phyloP scores from a whole-genome alignment of 139 green algal genomes.

The Coccomyxa sp. region DNA sequence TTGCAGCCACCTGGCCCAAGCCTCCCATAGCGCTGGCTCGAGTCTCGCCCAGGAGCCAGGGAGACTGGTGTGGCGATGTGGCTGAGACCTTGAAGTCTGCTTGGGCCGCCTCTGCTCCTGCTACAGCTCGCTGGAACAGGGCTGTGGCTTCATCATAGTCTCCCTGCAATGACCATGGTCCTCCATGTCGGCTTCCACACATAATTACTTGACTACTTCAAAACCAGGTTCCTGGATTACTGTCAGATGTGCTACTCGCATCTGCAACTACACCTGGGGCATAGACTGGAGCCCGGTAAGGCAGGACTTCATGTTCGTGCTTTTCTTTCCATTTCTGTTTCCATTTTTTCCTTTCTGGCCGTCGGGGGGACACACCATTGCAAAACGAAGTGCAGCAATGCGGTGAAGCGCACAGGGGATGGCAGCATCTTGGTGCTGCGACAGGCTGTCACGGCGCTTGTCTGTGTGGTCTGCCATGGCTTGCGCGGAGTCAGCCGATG shows the following conservation, averaged over 20 bases:
- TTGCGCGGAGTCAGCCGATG: conserved; percentile 25
- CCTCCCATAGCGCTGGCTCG: conserved; percentile 26
- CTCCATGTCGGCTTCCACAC: too few relatives aligned
- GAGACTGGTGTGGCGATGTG: conserved; percentile 1
- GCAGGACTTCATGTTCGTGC: too few relatives aligned
- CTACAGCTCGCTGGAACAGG: not conserved
- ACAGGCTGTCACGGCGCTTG: not conserved
- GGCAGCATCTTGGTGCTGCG: conserved; percentile 10
- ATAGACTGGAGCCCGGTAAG: too few relatives aligned
- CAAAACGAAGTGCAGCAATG: conserved; percentile 17
- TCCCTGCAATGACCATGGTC: not conserved
- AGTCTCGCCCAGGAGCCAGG: conserved; percentile 25
- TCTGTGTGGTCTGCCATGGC: conserved; percentile 24
- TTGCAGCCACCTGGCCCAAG: conserved; percentile 32
- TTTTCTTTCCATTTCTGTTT: too few relatives aligned
- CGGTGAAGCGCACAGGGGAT: conserved; percentile 31
- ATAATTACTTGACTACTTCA: too few relatives aligned
- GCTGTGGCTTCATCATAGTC: not conserved
- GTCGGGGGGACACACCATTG: not conserved
- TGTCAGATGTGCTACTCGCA: too few relatives aligned
- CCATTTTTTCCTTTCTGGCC: too few relatives aligned
- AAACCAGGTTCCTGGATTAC: too few relatives aligned
- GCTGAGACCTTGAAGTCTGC: not conserved
- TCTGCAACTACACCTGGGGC: too few relatives aligned
- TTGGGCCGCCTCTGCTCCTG: conserved; percentile 5